Evolutionary conservation across 192 early-diverging fungal species (phyloP).

Genomic region (Rhizophagus prolifer): DNA sequence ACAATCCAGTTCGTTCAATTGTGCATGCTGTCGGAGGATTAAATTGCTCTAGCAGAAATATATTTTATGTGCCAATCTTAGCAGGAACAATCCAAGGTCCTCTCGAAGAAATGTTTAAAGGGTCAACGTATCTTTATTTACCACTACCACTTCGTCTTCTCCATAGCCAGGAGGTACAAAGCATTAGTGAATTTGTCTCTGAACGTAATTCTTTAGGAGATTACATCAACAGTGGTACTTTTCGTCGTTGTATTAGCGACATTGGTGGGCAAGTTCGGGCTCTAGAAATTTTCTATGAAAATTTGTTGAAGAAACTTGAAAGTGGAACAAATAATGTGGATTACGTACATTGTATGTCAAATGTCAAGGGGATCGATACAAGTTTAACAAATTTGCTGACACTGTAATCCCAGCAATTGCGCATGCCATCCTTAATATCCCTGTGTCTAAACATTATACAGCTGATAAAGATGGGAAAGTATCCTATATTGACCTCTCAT

Average conservation of each 20-base stretch:
- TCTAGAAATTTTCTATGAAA: slow-evolving; percentile 5
- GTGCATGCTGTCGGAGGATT: background rate
- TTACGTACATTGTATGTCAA: background rate
- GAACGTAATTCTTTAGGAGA: background rate
- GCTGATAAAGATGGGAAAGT: too few relatives aligned
- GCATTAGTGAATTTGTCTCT: slow-evolving; percentile 8
- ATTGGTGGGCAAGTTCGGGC: slow-evolving; percentile 10
- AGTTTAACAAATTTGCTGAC: background rate
- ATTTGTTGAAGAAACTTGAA: background rate
- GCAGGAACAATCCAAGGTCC: slow-evolving; percentile 21
- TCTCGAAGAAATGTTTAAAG: slow-evolving; percentile 2
- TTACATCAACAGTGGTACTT: background rate
- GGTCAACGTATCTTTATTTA: background rate
- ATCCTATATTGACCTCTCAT: too few relatives aligned
- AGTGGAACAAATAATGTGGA: background rate
- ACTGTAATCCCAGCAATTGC: background rate
- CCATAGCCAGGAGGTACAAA: background rate
- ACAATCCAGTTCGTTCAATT: background rate
- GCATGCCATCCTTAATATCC: too few relatives aligned
- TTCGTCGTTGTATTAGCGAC: slow-evolving; percentile 2
- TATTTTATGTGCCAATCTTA: background rate
- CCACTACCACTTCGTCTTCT: slow-evolving; percentile 8
- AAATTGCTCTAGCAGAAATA: background rate
- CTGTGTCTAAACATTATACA: too few relatives aligned
- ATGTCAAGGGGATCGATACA: background rate